Base-by-base conservation (phyloP, 805 yeast genomes). In the Starmera amethionina region DNA sequence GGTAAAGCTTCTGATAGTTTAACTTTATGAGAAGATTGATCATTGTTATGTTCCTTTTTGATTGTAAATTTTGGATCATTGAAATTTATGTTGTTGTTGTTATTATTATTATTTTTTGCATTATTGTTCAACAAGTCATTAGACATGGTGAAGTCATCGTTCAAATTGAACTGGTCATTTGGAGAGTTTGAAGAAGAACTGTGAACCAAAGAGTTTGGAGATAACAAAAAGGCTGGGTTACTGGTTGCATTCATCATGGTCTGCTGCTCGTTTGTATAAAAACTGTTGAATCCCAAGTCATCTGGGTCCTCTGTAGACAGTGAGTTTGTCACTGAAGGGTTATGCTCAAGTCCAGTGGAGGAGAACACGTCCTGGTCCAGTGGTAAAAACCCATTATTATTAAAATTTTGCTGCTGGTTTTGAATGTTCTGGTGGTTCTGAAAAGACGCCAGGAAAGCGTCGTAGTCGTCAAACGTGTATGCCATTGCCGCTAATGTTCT, bases 401-500 rank as follows among this genome's bases (percentile, higher is more conserved):
- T 22, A 6, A 22, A 7, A 22, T 22, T 22, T 5, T 22, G 27
- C 9, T 22, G 27, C 27, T 22, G 27, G 27, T 22, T 22, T 6
- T 22, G 27, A 6, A 22, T 22, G 6, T 22, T 22, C 27, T 22
- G 27, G 27, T 22, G 27, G 31, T 42, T 42, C 34, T 44, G 46
- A 33, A 54, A 49, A 9, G 60, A 52, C 11, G 58, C 54, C 18
- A 58, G 43, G 34, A 58, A 54, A 32, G 56, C 52, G 36, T 56
- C 62, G 43, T 58, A 56, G 43, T 58, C 60, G 27, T 58, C 60
- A 39, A 58, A 55, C 1, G 57, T 46, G 44, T 55, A 50, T 1
- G 59, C 30, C 58, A 54, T 57, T 8, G 34, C 29, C 18, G 1
- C 9, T 10, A 12, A 3, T 3, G 10, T 7, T 10, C 32, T 30